Evolutionary conservation across 2,329 filamentous ascomycete genomes (phyloP), one percentile per base, ranked within the genome.

Genomic region (Pyrenophora tritici-repentis): DNA sequence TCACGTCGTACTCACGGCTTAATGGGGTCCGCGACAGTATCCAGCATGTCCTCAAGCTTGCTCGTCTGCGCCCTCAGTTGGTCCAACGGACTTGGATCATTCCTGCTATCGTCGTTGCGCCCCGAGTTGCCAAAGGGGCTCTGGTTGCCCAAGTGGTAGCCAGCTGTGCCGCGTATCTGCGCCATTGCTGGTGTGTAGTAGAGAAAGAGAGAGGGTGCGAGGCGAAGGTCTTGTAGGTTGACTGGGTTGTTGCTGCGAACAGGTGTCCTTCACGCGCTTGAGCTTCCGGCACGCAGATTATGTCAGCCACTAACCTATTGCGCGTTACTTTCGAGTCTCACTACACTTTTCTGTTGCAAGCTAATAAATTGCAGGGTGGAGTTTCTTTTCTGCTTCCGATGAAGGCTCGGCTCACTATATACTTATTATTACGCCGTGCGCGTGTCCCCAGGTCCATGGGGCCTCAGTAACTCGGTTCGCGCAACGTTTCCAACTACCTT

Each of bases 31-130:
- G 91, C 88, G 69, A 91, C 63, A 22, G 85, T 90, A 76, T 97
- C 94, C 72, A 99, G 77, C 73, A 90, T 78, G 73, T 99, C 94
- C 79, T 99, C 94, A 62, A 99, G 93, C 83, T 97, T 97, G 87
- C 90, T 96, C 43, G 94, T 99, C 77, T 97, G 92, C 75, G 91
- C 86, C 59, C 94, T 84, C 72, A 99, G 91, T 67, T 90, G 84
- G 75, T 97, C 94, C 64, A 99, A 84, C 50, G 88, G 86, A 74
- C 85, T 90, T 41, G 87, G 83, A 66, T 91, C 87, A 71, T 82
- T 83, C 50, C 81, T 83, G 52, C 81, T 84, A 35, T 62, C 66
- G 62, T 88, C 83, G 62, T 74, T 77, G 60, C 77, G 79, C 66
- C 78, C 81, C 53, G 80, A 80, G 40, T 82, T 84, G 58, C 84